Base-by-base conservation (phyloP, 2,329 filamentous ascomycete genomes). In the Juglanconis juglandina region DNA sequence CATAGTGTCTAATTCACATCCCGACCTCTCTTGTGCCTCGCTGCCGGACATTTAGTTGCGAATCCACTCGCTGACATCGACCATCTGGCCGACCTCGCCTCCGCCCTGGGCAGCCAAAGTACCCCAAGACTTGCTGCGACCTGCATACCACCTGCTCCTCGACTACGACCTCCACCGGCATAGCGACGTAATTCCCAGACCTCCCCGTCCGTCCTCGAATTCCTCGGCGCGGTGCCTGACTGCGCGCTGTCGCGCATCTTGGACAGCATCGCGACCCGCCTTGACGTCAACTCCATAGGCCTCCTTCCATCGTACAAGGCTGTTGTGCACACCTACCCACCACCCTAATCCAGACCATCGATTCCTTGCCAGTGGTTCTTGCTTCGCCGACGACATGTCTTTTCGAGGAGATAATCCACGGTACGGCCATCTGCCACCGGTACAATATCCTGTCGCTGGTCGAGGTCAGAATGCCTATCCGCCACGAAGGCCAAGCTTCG, bases 401-500 rank as follows among this genome's bases (percentile, higher is more conserved):
- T 88, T 88, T 70, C 79, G 82, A 69, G 82, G 82, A 68, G 83
- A 87, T 67, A 80, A 83, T 68, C 82, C 85, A 70, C 81, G 83
- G 72, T 88, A 88, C 68, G 86, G 86, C 75, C 84, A 88, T 74
- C 76, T 88, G 53, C 86, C 86, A 63, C 86, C 86, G 14, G 85
- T 86, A 35, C 85, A 87, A 70, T 88, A 88, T 67, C 80, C 83
- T 14, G 75, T 84, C 65, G 75, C 79, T 52, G 72, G 73, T 62
- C 77, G 73, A 63, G 73, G 76, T 48, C 73, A 76, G 61, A 69
- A 73, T 52, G 60, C 69, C 42, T 76, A 78, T 65, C 73, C 77
- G 5, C 71, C 70, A 48, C 81, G 89, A 66, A 82, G 85, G 65
- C 82, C 85, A 53, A 94, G 89, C 77, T 92, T 91, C 77, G 87